Conservation (phyloP, 306 rosid genomes). For the Rosa persica region DNA sequence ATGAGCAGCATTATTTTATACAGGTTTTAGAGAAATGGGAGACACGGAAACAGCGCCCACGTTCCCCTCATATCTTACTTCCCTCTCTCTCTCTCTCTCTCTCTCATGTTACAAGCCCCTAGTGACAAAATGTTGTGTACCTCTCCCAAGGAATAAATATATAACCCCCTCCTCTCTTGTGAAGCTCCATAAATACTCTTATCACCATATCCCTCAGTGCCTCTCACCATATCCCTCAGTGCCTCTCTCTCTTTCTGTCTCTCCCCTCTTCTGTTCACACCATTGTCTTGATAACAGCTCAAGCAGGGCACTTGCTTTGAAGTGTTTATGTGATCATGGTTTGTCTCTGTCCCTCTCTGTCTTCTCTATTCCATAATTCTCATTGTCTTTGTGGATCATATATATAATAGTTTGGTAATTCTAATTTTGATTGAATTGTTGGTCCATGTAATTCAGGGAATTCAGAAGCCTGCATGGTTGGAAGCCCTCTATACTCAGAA, state of each 20-base stretch:
- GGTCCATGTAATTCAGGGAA: constrained; percentile 48
- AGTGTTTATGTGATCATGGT: constrained; percentile 71
- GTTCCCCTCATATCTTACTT: constrained; percentile 66
- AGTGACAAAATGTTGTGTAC: constrained; percentile 50
- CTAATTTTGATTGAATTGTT: background rate
- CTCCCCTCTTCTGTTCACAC: constrained; percentile 8
- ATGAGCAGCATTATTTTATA: constrained; percentile 49
- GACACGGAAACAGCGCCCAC: constrained; percentile 99
- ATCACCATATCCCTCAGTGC: constrained; percentile 31
- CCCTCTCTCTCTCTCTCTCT: constrained; percentile 39
- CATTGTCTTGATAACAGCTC: constrained; percentile 20
- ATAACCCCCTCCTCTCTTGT: constrained; percentile 43
- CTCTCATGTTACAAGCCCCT: constrained; percentile 26
- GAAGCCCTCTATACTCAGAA: constrained; percentile 79
- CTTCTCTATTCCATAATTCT: constrained; percentile 18
- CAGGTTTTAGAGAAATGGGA: constrained; percentile 60
- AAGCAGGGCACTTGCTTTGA: constrained; percentile 25
- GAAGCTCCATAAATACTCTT: constrained; percentile 72
- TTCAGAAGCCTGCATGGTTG: constrained; percentile 95
- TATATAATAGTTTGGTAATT: constrained; percentile 3
- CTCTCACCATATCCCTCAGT: constrained; percentile 25
- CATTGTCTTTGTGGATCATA: constrained; percentile 9
- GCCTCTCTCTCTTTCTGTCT: constrained; percentile 16
- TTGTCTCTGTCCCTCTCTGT: constrained; percentile 8
- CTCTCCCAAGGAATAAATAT: constrained; percentile 57